These are phyloP conservation scores for Aspergillus terreus DNA, from an alignment of 2,329 filamentous ascomycete genomes.

Conservation along the genomic window DNA sequence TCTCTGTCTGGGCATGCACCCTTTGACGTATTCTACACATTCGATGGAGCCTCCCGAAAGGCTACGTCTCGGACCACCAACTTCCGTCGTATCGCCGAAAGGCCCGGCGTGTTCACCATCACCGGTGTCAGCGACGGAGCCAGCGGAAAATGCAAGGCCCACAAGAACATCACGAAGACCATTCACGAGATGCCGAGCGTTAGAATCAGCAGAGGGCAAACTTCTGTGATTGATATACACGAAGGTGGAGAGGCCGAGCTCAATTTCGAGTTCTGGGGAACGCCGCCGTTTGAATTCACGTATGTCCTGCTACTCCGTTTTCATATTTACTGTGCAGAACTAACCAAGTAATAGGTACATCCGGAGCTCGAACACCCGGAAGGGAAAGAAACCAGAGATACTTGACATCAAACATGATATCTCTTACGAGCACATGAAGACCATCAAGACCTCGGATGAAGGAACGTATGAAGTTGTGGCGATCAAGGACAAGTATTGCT, in stretches of 20 bases:
- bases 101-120: conserved; percentile 82
- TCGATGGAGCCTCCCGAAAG: conserved; percentile 73
- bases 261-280: conserved; percentile 90
- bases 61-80: conserved; percentile 69
- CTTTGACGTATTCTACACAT: conserved; percentile 89
- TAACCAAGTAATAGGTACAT: conserved; percentile 59
- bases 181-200: conserved; percentile 94
- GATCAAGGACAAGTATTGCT: conserved; percentile 90
- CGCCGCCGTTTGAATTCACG: conserved; percentile 95
- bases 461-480: conserved; percentile 96
- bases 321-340: neutral
- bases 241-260: conserved; percentile 94
- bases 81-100: conserved; percentile 90
- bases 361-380: conserved; percentile 76
- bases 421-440: conserved; percentile 76
- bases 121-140: conserved; percentile 83
- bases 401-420: conserved; percentile 88
- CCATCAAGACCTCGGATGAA: conserved; percentile 81
- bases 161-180: conserved; percentile 71
- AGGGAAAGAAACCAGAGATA: conserved; percentile 72
- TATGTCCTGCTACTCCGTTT: conserved; percentile 29
- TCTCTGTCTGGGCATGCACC: conserved; percentile 85
- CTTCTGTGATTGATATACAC: conserved; percentile 85
- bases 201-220: conserved; percentile 77
- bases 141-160: conserved; percentile 74